Evolutionary conservation across 2,329 filamentous ascomycete genomes (phyloP).

Genomic region (Colletotrichum spaethianum): DNA sequence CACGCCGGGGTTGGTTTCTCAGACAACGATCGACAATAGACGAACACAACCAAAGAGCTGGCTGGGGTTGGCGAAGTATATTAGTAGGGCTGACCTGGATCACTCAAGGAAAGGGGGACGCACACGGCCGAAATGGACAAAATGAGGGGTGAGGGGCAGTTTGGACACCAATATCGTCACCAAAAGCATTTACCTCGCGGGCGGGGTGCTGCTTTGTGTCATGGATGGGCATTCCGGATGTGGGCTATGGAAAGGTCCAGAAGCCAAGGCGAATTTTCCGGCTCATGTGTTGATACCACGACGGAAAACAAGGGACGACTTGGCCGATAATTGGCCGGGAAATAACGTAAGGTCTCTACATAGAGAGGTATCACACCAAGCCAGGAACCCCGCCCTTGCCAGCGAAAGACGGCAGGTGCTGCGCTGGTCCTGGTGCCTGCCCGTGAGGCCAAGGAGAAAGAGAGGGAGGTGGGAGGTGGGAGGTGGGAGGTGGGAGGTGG

Average conservation of each 20-base stretch:
- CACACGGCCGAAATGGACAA: constrained; percentile 29
- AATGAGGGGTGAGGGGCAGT: constrained; percentile 21
- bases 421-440: not conserved
- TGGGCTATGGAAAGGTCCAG: constrained; percentile 35
- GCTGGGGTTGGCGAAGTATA: not conserved
- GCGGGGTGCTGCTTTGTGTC: not conserved
- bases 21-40: not conserved
- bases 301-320: constrained; percentile 15
- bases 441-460: not conserved
- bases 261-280: constrained; percentile 13
- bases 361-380: constrained; percentile 4
- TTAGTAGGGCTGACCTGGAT: constrained; percentile 37
- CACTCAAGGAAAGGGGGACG: constrained; percentile 19
- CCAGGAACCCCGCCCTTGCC: constrained; percentile 38
- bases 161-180: not conserved
- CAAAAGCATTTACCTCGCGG: not conserved
- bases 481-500: constrained; percentile 1
- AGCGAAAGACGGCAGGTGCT: not conserved
- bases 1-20: not conserved
- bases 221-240: not conserved
- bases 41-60: not conserved
- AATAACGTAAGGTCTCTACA: no score
- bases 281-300: constrained; percentile 13
- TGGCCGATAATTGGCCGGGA: constrained; percentile 35
- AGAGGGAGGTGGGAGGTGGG: constrained; percentile 1